Conservation (phyloP, 176 grass and related monocot species). For the Zea mays region Zm-B73-REFERENCE-NAM-5.0 NC_050105.1:59999501-60000000, state of each 20-base stretch:
- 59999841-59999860: neutral
- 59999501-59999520: too few species aligned
- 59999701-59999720: neutral
- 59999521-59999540: neutral
- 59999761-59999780: neutral
- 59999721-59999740: neutral
- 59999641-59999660: slow-evolving; percentile 3
- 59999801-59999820: neutral
- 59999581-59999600: slow-evolving; percentile 5
- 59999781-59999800: neutral
- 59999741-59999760: too few species aligned
- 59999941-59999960: too few species aligned
- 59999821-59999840: neutral
- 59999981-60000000: too few species aligned
- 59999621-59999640: neutral
- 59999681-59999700: neutral
- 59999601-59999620: neutral
- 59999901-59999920: neutral
- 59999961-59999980: too few species aligned
- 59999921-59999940: neutral
- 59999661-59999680: neutral
- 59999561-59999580: neutral
- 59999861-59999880: neutral
- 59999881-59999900: neutral
- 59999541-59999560: neutral